Evolutionary conservation across 371 early-diverging fungal species (phyloP).

Genomic region (Mortierella sp.): DNA sequence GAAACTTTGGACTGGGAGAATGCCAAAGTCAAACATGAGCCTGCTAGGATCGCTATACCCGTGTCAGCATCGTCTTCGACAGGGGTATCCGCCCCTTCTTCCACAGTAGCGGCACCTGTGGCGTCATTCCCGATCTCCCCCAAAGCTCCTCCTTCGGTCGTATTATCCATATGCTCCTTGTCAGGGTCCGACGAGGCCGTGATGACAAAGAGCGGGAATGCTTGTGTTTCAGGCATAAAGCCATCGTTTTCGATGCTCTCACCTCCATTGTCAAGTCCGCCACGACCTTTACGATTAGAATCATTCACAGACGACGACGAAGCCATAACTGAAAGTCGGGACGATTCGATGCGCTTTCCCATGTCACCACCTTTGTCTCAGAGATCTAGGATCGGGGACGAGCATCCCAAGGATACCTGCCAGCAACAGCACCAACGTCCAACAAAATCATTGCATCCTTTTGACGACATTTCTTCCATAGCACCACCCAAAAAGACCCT

Average conservation of each 20-base stretch:
- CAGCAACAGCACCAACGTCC: background rate
- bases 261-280: slow-evolving; percentile 9
- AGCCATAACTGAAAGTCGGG: background rate
- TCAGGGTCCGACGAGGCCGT: background rate
- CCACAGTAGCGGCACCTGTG: too few species aligned
- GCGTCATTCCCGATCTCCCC: too few species aligned
- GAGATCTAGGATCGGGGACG: slow-evolving; percentile 4
- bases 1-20: too few species aligned
- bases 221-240: background rate
- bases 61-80: too few species aligned
- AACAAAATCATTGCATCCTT: slow-evolving; percentile 12
- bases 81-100: too few species aligned
- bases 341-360: slow-evolving; percentile 16
- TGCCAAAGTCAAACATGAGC: too few species aligned
- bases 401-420: background rate
- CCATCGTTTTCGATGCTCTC: slow-evolving; percentile 5
- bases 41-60: too few species aligned
- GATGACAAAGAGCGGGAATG: background rate
- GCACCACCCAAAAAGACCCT: slow-evolving; percentile 43
- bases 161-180: background rate
- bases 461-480: slow-evolving; percentile 14
- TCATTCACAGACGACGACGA: slow-evolving; percentile 20
- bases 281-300: background rate
- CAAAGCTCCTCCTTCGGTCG: background rate
- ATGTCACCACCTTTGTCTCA: slow-evolving; percentile 41